Evolutionary conservation across 2,329 filamentous ascomycete species (phyloP).

Genomic region (Rutstroemia sp.): DNA sequence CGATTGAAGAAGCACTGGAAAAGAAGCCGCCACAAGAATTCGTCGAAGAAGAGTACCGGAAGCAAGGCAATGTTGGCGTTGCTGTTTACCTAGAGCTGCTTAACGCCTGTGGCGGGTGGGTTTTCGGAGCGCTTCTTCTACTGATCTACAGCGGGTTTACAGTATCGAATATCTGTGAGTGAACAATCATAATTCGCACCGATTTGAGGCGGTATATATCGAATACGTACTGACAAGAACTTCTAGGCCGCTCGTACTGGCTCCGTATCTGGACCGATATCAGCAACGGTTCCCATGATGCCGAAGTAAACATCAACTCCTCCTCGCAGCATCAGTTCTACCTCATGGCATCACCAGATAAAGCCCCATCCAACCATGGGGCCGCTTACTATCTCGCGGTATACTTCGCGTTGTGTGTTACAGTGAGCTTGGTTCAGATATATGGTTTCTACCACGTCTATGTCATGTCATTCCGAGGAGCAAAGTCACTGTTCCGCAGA

Average conservation of each 20-base stretch:
- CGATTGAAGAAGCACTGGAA: not conserved
- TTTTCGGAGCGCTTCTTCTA: not conserved
- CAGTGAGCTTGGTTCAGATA: not conserved
- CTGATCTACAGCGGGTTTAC: constrained; percentile 1
- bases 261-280: constrained; percentile 7
- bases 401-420: constrained; percentile 5
- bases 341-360: not conserved
- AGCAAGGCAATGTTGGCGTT: constrained; percentile 6
- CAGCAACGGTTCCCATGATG: not conserved
- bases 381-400: constrained; percentile 6
- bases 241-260: constrained; percentile 7
- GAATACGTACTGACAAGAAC: not conserved
- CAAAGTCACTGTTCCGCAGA: constrained; percentile 55
- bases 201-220: too few relatives aligned
- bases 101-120: constrained; percentile 7
- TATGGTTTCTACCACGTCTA: constrained; percentile 54
- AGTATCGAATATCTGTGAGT: not conserved
- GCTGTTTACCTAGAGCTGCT: constrained; percentile 4
- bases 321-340: not conserved
- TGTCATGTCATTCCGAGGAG: constrained; percentile 56
- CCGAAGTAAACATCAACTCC: too few relatives aligned
- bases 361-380: not conserved
- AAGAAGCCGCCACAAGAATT: constrained; percentile 4
- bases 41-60: constrained; percentile 6
- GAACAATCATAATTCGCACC: too few relatives aligned